phyloP scores from a whole-genome alignment of 2,329 filamentous ascomycete genomes.

The Paecilomyces sp. region DNA sequence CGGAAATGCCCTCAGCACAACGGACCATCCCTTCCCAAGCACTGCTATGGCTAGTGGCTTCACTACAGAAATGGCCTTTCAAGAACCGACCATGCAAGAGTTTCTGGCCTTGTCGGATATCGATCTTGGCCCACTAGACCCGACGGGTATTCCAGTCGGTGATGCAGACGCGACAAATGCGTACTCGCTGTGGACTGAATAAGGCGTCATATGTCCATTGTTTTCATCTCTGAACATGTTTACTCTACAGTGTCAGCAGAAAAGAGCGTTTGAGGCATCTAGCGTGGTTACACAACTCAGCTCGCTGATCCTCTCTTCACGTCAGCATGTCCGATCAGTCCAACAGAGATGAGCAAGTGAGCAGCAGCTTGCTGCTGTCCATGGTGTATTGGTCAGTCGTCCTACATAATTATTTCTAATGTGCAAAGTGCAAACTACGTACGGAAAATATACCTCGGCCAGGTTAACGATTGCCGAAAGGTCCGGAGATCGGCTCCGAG shows the following conservation, averaged over 20 bases:
- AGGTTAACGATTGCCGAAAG: not conserved
- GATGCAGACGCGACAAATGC: constrained; percentile 26
- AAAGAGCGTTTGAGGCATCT: no score
- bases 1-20: not conserved
- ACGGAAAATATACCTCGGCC: not conserved
- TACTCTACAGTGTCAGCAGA: no score
- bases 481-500: not conserved
- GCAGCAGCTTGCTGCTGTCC: not conserved
- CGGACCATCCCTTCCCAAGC: not conserved
- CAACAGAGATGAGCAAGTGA: not conserved
- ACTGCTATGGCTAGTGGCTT: constrained; percentile 21
- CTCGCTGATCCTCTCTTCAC: no score
- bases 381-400: not conserved
- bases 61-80: constrained; percentile 30
- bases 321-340: no score
- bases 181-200: constrained; percentile 5
- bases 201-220: not conserved
- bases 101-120: constrained; percentile 32
- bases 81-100: constrained; percentile 33
- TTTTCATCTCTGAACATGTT: no score
- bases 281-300: no score
- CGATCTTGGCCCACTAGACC: constrained; percentile 26
- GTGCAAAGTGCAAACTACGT: not conserved
- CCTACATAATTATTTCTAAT: no score
- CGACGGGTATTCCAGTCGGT: constrained; percentile 27